A percentile compares a stretch with the other conserved stretches of the same genome.
Conservation (phyloP, 371 early-diverging fungal species). For the Lichtheimia hyalospora region DNA sequence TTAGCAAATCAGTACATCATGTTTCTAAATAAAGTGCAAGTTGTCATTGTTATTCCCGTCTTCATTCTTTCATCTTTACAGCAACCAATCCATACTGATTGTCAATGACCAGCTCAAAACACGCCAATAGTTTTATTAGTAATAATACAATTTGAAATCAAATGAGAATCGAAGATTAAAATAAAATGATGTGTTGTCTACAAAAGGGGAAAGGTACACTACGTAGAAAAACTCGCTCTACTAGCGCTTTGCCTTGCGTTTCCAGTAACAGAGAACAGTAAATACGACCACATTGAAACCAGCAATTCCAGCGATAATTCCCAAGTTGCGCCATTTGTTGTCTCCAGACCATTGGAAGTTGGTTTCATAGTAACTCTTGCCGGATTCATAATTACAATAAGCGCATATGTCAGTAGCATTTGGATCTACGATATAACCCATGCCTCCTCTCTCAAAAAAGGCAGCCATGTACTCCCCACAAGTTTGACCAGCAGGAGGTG, state of each 20-base stretch:
- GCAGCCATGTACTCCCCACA: slow-evolving; percentile 57
- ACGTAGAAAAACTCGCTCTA: too few species aligned
- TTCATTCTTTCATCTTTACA: too few species aligned
- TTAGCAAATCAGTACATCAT: too few species aligned
- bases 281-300: slow-evolving; percentile 50
- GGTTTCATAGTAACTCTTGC: slow-evolving; percentile 49
- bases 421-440: slow-evolving; percentile 57
- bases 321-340: slow-evolving; percentile 69
- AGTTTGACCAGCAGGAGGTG: slow-evolving; percentile 55
- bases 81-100: too few species aligned
- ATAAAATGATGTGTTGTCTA: too few species aligned
- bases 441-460: slow-evolving; percentile 34
- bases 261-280: slow-evolving; percentile 19
- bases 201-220: too few species aligned
- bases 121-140: too few species aligned
- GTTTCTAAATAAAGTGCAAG: too few species aligned
- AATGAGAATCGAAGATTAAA: too few species aligned
- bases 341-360: slow-evolving; percentile 26
- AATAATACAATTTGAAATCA: too few species aligned
- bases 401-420: slow-evolving; percentile 48
- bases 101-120: too few species aligned
- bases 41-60: too few species aligned
- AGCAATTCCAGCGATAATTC: slow-evolving; percentile 51
- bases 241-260: slow-evolving; percentile 24
- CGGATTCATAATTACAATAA: slow-evolving; percentile 58